A percentile compares a stretch with the other conserved stretches of the same genome.
phyloP scores from a whole-genome alignment of 2,329 filamentous ascomycete genomes.

The Penicillium concentricum region DNA sequence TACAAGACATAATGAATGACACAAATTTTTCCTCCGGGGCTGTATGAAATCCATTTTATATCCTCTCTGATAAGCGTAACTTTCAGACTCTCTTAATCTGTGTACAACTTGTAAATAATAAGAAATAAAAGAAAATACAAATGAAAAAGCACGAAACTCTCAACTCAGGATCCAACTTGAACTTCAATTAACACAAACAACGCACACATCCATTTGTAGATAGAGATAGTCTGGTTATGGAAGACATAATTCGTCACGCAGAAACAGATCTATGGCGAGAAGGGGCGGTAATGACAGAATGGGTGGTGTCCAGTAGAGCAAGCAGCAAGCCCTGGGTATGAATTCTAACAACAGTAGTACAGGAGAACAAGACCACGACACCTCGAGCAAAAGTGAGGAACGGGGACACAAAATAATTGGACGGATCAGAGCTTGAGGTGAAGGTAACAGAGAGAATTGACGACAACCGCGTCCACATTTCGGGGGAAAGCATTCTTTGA shows the following conservation, averaged over 20 bases:
- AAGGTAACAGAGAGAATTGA: not conserved
- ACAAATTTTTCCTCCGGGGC: not conserved
- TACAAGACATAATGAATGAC: not conserved
- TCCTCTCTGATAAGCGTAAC: not conserved
- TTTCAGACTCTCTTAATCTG: not conserved
- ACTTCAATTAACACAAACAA: slow-evolving; percentile 3
- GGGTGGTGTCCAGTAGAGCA: not conserved
- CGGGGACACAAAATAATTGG: not conserved
- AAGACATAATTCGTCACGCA: slow-evolving; percentile 10
- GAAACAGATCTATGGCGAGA: slow-evolving; percentile 3
- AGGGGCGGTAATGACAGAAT: slow-evolving; percentile 6
- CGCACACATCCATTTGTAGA: not conserved
- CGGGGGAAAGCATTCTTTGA: slow-evolving; percentile 1
- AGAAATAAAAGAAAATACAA: not conserved
- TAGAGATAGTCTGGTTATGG: slow-evolving; percentile 7
- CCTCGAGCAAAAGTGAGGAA: not conserved
- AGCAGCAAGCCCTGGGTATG: slow-evolving; percentile 9
- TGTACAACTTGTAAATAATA: not conserved
- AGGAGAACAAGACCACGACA: not conserved
- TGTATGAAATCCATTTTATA: not conserved
- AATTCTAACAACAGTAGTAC: slow-evolving; percentile 15
- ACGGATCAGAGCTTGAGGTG: not conserved
- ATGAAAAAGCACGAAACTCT: not conserved
- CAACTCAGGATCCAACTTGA: not conserved
- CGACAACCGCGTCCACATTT: not conserved